Evolutionary conservation across 805 yeast species (phyloP).

Genomic region (Lipomyces yamadae): DNA sequence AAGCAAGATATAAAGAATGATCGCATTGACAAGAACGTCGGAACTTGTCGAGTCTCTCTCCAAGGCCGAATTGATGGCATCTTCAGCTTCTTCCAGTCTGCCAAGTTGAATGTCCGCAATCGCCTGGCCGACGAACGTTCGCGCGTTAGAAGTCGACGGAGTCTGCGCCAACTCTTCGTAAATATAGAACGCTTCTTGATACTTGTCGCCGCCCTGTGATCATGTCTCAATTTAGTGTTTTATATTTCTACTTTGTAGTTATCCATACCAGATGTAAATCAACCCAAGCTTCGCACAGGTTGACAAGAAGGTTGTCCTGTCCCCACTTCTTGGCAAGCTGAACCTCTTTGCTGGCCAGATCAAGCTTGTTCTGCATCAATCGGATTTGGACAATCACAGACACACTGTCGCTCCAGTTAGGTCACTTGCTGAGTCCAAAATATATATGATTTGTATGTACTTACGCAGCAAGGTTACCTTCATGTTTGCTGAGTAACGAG

Average conservation of each 20-base stretch:
- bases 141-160: constrained; percentile 53
- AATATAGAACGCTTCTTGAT: constrained; percentile 51
- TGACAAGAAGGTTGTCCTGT: constrained; percentile 75
- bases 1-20: constrained; percentile 63
- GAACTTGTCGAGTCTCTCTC: constrained; percentile 48
- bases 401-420: constrained; percentile 39
- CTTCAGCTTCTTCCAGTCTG: constrained; percentile 81
- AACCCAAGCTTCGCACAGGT: constrained; percentile 78
- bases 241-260: background rate
- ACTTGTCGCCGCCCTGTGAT: constrained; percentile 44
- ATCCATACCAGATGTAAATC: constrained; percentile 49
- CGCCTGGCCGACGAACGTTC: constrained; percentile 65
- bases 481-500: constrained; percentile 47
- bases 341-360: constrained; percentile 55
- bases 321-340: constrained; percentile 54
- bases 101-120: constrained; percentile 78
- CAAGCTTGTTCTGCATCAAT: constrained; percentile 51
- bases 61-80: constrained; percentile 53
- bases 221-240: background rate
- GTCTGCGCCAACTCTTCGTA: constrained; percentile 77
- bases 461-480: constrained; percentile 46
- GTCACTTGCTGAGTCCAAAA: background rate
- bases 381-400: constrained; percentile 47
- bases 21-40: constrained; percentile 61
- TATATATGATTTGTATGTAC: constrained; percentile 7